Base-by-base conservation (phyloP, 257 asterid genomes). In the Euphrasia confusa region DNA sequence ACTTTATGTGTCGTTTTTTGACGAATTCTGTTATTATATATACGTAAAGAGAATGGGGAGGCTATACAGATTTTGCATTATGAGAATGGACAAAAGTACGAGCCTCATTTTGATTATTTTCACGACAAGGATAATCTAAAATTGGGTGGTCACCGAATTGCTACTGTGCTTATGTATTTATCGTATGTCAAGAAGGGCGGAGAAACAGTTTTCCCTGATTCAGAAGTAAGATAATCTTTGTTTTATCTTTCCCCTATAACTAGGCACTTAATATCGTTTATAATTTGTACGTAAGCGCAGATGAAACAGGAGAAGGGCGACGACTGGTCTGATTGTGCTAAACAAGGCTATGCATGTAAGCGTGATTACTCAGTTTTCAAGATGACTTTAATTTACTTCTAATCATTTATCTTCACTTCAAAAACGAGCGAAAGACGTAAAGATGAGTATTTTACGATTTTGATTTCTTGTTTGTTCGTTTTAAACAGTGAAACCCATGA, bases 161-260 rank as follows among this genome's bases (percentile, higher is more conserved):
- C 97, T 58, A 89, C 99, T 1, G 96, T 93, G 64, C 95, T 93
- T 54, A 85, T 85, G 95, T 89, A 93, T 74, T 79, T 87, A 58
- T 85, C 96, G 1, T 58, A 85, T 30, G 90, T 89, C 44, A 78
- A 68, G 44, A 75, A 78, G 75, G 99, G 94, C 9, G 97, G 99
- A 35, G 97, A 93, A 76, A 93, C 96, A 0, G 74, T 93, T 60
- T 92, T 93, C 45, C 96, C 97, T 32, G 4, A 65, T 62, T 83
- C 99, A 2, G 88, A 76, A 76, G 97, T 82, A 67, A 50, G 68
- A 42, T 60, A 28, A 15, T 9, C 37, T 5, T 64, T 33, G n/a
- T 33, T 10, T 33, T 45, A 4, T 57, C 33, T 52, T 7, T 13
- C 9, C 9, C 37, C 47, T 21, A 9, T 30, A 49, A 18, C 45